These are phyloP conservation scores for Solanum aculeatissimum DNA, from an alignment of 305 asterid genomes.

Conservation along the genomic window DNA sequence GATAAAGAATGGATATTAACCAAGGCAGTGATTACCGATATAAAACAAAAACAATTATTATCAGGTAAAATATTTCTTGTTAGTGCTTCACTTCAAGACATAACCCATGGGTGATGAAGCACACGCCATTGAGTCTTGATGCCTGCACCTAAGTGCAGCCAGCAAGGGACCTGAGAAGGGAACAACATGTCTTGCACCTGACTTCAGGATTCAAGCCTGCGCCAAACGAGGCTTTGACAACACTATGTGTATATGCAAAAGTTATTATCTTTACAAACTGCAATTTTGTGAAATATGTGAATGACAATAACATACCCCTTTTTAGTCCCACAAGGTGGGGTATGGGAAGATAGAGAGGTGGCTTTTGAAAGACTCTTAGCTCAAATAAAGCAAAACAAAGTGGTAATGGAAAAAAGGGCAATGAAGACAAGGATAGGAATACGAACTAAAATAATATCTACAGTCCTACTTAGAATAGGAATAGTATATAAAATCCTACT, in stretches of 20 bases:
- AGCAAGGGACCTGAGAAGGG: background rate
- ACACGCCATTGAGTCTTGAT: background rate
- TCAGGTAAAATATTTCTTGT: background rate
- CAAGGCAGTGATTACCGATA: background rate
- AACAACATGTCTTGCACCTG: background rate
- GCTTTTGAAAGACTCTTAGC: background rate
- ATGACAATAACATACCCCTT: background rate
- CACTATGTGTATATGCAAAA: background rate
- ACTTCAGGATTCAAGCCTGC: background rate
- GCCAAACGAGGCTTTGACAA: background rate
- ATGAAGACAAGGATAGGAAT: no score
- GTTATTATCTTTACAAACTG: background rate
- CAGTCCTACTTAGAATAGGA: no score
- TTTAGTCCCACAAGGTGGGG: background rate
- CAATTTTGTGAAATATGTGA: no score
- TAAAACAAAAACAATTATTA: background rate
- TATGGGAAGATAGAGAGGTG: background rate
- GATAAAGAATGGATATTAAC: background rate
- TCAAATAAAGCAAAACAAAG: background rate
- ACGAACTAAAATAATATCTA: no score
- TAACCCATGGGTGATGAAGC: background rate
- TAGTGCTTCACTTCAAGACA: background rate
- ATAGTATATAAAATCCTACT: no score
- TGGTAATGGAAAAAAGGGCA: background rate
- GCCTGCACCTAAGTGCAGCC: background rate